Base-by-base conservation (phyloP, 768 basidiomycete species). In the Boletus reticulatus region DNA sequence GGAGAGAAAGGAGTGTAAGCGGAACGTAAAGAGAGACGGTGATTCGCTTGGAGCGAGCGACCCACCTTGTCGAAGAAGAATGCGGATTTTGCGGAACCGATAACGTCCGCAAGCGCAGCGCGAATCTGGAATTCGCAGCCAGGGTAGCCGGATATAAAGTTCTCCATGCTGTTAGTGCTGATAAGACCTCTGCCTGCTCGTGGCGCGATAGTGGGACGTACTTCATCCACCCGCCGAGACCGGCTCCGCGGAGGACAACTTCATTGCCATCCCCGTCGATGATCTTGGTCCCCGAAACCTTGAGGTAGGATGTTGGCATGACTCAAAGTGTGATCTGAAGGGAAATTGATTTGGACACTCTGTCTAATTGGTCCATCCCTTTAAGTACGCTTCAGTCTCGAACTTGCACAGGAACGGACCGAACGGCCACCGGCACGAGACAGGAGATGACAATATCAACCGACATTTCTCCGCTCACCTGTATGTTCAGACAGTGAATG, bases 171-270 rank as follows among this genome's bases (percentile, higher is more conserved):
- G 38, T 47, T 34, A 16, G 36, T 52, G 43, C 58, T 22, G 56
- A 50, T 57, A 37, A 56, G 42, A 34, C 13, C 48, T 34, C 22
- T 32, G 38, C 4, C 19, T 19, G 42, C 34, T 52, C 31, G 32
- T 32, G 24, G 66, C 58, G 57, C 56, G 62, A 37, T 16, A 17
- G 27, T 43, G 38, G 44, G 50, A 80, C 88, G 70, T 64, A 90
- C 89, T 85, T 89, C 85, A 92, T 87, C 88, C 89, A 90, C 66
- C 89, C 88, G 58, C 88, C 89, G 20, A 91, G 73, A n/a, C 88
- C 87, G 51, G 88, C 88, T 20, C 89, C 89, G 43, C 84, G 75
- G 50, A 88, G 76, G 55, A 86, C 75, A 56, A 87, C 74, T 59
- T 84, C 78, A 19, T 83, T 75, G 38, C 78, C 83, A 37, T 80